These are phyloP conservation scores for Tranzscheliella williamsii DNA, from an alignment of 1,284 basidiomycete species.

Conservation along the genomic window DNA sequence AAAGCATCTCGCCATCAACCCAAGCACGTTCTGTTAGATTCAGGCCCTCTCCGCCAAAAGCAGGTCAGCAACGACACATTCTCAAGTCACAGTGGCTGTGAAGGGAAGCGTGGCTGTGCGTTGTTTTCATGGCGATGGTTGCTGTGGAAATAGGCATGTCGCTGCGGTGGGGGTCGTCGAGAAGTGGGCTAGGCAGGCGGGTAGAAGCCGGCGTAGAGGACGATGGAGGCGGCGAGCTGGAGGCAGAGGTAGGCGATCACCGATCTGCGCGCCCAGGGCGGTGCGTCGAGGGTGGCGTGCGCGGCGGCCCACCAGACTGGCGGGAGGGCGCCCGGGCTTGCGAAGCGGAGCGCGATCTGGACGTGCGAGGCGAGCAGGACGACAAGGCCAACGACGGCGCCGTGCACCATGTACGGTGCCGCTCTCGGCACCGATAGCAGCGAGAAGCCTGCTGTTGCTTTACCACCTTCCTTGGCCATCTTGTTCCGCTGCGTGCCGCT, in stretches of 20 bases:
- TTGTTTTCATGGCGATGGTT: too few relatives aligned
- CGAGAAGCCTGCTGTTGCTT: background rate
- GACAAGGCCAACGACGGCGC: conserved; percentile 66
- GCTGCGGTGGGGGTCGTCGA: too few relatives aligned
- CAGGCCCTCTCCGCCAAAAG: too few relatives aligned
- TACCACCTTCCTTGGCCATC: too few relatives aligned
- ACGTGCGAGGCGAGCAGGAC: conserved; percentile 82
- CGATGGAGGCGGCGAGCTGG: conserved; percentile 74
- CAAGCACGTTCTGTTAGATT: too few relatives aligned
- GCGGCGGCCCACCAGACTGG: conserved; percentile 78
- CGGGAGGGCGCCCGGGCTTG: conserved; percentile 72
- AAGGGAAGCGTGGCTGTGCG: too few relatives aligned
- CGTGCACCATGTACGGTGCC: conserved; percentile 72
- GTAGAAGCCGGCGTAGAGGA: conserved; percentile 82
- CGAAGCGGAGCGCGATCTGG: conserved; percentile 83
- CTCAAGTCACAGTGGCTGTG: too few relatives aligned
- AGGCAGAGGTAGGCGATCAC: conserved; percentile 74
- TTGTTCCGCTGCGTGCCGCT: background rate
- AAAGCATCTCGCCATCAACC: too few relatives aligned
- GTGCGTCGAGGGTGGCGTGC: conserved; percentile 65
- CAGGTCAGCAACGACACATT: too few relatives aligned
- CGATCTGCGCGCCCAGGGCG: background rate
- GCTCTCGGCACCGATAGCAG: conserved; percentile 9
- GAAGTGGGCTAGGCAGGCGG: conserved; percentile 82
- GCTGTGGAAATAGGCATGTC: too few relatives aligned